Base-by-base conservation (phyloP, 257 asterid species). In the Gentiana dahurica region DNA sequence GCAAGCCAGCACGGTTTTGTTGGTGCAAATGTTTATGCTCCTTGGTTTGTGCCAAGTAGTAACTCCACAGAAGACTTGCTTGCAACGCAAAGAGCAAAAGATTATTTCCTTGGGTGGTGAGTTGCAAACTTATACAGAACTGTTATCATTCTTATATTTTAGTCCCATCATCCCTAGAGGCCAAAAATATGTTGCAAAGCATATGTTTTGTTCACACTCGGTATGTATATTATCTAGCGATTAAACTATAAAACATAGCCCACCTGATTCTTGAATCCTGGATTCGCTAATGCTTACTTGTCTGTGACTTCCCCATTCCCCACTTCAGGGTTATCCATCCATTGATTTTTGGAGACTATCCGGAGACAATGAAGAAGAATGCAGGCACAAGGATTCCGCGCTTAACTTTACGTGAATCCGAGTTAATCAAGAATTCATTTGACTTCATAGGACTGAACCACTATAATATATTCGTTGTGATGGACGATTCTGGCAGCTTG, bases 371-470 rank as follows among this genome's bases (percentile, higher is more conserved):
- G 12, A 83, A 74, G 72, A 66, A 76, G 55, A 68, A 63, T 15
- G 93, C 67, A 9, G 65, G 71, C 48, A 3, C 71, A 54, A 77
- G 88, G 61, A 61, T 83, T 35, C 88, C 93, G 32, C 65, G 55
- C 62, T 71, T 83, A 62, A 77, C 82, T 13, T 37, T 58, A 36
- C 44, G 54, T 2, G 84, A 83, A 61, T 72, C 73, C 5, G 63
- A 76, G 63, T 75, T 69, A 67, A 56, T 80, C 5, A 80, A 80
- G 74, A 82, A 80, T 51, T 76, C 89, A 6, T 12, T 53, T 44
- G 93, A 83, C 60, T 83, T 83, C 57, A 61, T 80, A 34, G 89
- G 84, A 32, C 45, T 80, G 57, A 83, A 80, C 75, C 74, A 75
- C 67, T 78, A 78, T 37, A 2, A 12, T 0, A 70, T 82, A 12